phyloP scores from a whole-genome alignment of 2,329 filamentous ascomycete species.

The Cladosporium phlei region DNA sequence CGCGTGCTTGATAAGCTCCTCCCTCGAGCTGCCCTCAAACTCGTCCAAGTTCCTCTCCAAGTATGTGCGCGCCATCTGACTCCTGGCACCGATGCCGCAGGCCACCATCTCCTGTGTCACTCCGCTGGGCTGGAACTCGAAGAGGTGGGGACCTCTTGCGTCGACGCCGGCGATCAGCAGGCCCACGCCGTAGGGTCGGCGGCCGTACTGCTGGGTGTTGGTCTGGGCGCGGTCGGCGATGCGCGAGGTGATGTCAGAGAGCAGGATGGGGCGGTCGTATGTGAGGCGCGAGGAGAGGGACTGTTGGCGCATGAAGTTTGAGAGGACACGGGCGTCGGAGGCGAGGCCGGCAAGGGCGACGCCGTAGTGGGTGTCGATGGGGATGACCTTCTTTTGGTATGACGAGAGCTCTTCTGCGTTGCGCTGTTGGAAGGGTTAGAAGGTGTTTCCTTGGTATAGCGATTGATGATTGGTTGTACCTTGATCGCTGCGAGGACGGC shows the following conservation, averaged over 20 bases:
- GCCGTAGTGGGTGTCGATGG: conserved; percentile 90
- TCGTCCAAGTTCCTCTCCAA: conserved; percentile 84
- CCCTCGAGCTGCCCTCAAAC: conserved; percentile 70
- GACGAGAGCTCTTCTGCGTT: conserved; percentile 99
- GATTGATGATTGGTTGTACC: conserved; percentile 49
- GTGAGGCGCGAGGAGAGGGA: conserved; percentile 92
- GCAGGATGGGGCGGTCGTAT: conserved; percentile 87
- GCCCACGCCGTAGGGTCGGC: conserved; percentile 92
- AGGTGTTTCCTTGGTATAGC: conserved; percentile 1
- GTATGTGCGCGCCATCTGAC: conserved; percentile 97
- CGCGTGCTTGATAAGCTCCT: conserved; percentile 87
- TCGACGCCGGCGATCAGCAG: conserved; percentile 90
- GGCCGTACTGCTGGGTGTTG: conserved; percentile 97
- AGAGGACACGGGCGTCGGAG: conserved; percentile 95
- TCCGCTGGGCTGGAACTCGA: conserved; percentile 94
- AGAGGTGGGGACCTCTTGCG: conserved; percentile 88
- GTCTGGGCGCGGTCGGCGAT: conserved; percentile 96
- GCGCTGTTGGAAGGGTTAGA: conserved; percentile 53
- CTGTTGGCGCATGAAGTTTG: conserved; percentile 99
- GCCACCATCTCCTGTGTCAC: conserved; percentile 97
- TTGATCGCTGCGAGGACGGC: conserved; percentile 93
- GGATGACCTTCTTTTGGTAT: conserved; percentile 99
- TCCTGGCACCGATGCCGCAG: conserved; percentile 90
- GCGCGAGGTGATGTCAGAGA: conserved; percentile 82
- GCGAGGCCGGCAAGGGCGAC: conserved; percentile 95